These are phyloP conservation scores for Chaetomium sp. DNA, from an alignment of 2,329 filamentous ascomycete species.

Conservation along the genomic window DNA sequence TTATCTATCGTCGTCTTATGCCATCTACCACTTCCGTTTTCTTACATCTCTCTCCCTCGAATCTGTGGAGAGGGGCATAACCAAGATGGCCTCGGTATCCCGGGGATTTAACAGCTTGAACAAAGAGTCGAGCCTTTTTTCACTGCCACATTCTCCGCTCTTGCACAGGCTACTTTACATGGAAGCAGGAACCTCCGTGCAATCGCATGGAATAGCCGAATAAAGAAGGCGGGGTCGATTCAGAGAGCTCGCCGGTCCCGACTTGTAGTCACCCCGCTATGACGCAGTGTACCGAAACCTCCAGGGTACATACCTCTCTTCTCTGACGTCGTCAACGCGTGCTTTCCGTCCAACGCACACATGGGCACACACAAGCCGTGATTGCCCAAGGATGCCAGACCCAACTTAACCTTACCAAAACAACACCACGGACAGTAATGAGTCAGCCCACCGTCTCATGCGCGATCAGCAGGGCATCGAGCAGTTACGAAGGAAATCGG, in stretches of 20 bases:
- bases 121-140: background rate
- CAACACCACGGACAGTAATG: conserved; percentile 3
- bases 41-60: background rate
- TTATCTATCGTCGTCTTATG: background rate
- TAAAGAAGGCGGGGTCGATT: background rate
- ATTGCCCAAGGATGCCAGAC: background rate
- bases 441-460: conserved; percentile 5
- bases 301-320: conserved; percentile 5
- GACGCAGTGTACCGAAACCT: conserved; percentile 15
- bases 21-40: background rate
- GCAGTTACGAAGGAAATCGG: background rate
- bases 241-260: background rate
- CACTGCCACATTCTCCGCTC: background rate
- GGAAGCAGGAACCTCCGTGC: background rate
- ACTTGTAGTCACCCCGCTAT: conserved; percentile 20
- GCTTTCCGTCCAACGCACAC: background rate
- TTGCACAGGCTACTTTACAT: background rate
- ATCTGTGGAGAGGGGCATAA: background rate
- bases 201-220: background rate
- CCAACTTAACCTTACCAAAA: background rate
- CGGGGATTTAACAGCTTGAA: background rate
- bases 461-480: background rate
- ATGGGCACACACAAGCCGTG: background rate
- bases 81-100: too few relatives aligned
- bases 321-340: conserved; percentile 2